These are phyloP conservation scores for Laburnicola sp. DNA, from an alignment of 2,329 filamentous ascomycete genomes.

Conservation along the genomic window DNA sequence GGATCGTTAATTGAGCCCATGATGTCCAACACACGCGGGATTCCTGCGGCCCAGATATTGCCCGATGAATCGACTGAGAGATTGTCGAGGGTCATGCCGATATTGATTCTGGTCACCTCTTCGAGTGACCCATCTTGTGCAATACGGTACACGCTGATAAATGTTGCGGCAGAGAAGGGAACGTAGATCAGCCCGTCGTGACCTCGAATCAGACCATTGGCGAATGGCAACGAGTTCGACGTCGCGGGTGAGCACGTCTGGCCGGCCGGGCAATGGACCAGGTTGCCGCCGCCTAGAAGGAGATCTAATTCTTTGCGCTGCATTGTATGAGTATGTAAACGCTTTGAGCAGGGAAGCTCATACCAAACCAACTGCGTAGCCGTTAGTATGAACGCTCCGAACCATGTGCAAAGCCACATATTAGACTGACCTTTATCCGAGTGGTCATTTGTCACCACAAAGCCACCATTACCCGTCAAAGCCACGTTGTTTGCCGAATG, in stretches of 20 bases:
- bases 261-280: neutral
- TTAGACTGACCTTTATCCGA: constrained; percentile 8
- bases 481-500: constrained; percentile 11
- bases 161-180: neutral
- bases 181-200: constrained; percentile 3
- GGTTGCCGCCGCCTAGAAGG: neutral
- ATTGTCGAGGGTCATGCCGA: neutral
- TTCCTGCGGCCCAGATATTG: constrained; percentile 1
- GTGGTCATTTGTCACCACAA: constrained; percentile 24
- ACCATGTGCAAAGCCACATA: too few relatives aligned
- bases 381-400: too few relatives aligned
- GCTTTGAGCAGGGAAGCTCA: too few relatives aligned
- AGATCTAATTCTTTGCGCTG: constrained; percentile 2
- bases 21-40: neutral
- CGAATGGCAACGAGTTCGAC: neutral
- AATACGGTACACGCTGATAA: neutral
- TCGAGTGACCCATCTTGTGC: neutral
- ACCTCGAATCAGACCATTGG: neutral
- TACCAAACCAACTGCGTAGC: too few relatives aligned
- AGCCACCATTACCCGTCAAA: constrained; percentile 1
- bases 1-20: neutral
- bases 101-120: neutral
- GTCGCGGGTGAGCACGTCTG: neutral
- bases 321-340: neutral
- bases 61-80: neutral